Conservation (phyloP, 2,329 filamentous ascomycete species). For the Phialemoniopsis sp. region DNA sequence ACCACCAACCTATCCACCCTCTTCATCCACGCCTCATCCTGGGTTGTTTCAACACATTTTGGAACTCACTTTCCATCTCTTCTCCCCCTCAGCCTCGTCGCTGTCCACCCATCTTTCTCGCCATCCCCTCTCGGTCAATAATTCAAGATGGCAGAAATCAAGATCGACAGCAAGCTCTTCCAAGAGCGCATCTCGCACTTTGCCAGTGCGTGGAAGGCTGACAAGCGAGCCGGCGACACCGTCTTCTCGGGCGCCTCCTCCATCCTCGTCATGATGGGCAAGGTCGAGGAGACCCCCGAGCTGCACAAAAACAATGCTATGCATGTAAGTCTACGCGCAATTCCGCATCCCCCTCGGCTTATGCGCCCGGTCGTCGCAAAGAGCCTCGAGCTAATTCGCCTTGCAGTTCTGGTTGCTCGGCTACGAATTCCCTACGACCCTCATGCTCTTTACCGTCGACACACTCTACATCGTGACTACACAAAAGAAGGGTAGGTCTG, state of each 20-base stretch:
- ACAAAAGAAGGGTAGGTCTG: slow-evolving; percentile 78
- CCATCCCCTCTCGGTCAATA: slow-evolving; percentile 23
- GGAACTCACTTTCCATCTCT: neutral
- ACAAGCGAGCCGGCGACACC: slow-evolving; percentile 82
- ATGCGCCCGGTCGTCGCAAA: no score
- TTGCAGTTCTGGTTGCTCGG: slow-evolving; percentile 92
- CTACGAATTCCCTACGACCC: slow-evolving; percentile 95
- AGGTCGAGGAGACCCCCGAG: slow-evolving; percentile 80
- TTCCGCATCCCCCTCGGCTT: neutral
- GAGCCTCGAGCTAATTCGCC: neutral
- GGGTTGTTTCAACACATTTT: neutral
- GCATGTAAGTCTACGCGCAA: slow-evolving; percentile 59
- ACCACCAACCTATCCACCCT: neutral
- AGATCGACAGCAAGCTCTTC: slow-evolving; percentile 91
- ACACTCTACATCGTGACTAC: slow-evolving; percentile 91
- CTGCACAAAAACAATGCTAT: slow-evolving; percentile 97
- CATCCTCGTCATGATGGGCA: slow-evolving; percentile 88
- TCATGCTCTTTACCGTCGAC: slow-evolving; percentile 89
- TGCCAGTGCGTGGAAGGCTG: slow-evolving; percentile 89
- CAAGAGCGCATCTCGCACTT: slow-evolving; percentile 89
- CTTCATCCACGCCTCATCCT: neutral
- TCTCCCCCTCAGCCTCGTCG: slow-evolving; percentile 3
- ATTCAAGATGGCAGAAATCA: slow-evolving; percentile 74
- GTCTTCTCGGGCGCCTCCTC: slow-evolving; percentile 84
- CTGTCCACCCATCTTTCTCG: slow-evolving; percentile 6